Conservation (phyloP, 495 filamentous ascomycete species). For the Saxophila tyrrhenica region DNA sequence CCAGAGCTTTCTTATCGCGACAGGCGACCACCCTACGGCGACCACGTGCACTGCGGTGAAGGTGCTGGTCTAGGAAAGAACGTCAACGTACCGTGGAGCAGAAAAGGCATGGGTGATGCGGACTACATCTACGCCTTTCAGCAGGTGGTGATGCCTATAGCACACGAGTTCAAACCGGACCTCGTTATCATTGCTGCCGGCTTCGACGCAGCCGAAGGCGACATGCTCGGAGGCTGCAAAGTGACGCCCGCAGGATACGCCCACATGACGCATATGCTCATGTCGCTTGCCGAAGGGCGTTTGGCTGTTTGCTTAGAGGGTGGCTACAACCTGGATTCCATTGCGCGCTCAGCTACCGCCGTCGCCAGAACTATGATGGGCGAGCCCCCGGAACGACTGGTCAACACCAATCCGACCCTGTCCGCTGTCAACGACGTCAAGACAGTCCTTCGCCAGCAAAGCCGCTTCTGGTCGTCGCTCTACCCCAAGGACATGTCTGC, state of each 20-base stretch:
- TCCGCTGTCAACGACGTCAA: slow-evolving; percentile 40
- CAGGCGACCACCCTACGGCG: slow-evolving; percentile 49
- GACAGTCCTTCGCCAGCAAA: slow-evolving; percentile 44
- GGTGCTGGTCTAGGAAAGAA: slow-evolving; percentile 72
- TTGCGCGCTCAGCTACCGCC: slow-evolving; percentile 80
- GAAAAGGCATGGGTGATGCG: slow-evolving; percentile 81
- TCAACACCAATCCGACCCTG: slow-evolving; percentile 27
- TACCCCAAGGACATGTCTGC: slow-evolving; percentile 38
- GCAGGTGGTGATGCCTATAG: slow-evolving; percentile 94
- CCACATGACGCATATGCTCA: slow-evolving; percentile 98
- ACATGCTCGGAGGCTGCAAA: slow-evolving; percentile 82
- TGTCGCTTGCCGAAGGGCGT: slow-evolving; percentile 86
- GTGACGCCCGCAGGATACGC: slow-evolving; percentile 86
- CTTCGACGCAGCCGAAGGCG: slow-evolving; percentile 90
- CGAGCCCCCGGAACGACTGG: slow-evolving; percentile 70
- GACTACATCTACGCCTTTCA: slow-evolving; percentile 97
- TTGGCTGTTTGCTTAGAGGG: slow-evolving; percentile 87
- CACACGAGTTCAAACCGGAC: slow-evolving; percentile 83
- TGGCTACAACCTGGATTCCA: slow-evolving; percentile 87
- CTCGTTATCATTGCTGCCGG: slow-evolving; percentile 90
- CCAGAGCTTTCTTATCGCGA: slow-evolving; percentile 39
- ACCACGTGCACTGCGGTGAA: slow-evolving; percentile 62
- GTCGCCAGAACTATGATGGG: slow-evolving; percentile 92
- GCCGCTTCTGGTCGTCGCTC: slow-evolving; percentile 49
- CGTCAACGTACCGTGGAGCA: slow-evolving; percentile 91